Conservation (phyloP, 2,329 filamentous ascomycete species). For the Emericellopsis cladophorae region DNA sequence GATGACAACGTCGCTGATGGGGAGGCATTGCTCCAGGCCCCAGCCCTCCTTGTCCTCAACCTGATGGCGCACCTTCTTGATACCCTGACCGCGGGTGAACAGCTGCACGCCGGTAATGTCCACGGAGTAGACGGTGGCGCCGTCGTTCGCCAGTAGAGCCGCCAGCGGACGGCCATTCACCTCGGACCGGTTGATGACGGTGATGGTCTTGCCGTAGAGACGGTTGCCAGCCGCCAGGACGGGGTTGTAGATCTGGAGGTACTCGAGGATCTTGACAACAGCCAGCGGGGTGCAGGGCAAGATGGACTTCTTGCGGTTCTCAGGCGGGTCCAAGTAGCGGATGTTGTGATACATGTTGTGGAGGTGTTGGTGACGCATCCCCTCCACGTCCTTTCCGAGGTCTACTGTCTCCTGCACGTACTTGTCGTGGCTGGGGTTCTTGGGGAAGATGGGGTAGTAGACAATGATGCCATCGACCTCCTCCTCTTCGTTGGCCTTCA, state of each 20-base stretch:
- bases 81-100: conserved; percentile 80
- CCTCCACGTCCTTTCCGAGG: conserved; percentile 87
- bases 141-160: conserved; percentile 88
- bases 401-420: conserved; percentile 94
- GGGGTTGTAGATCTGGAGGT: conserved; percentile 92
- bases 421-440: conserved; percentile 73
- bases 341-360: conserved; percentile 99
- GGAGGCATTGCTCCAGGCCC: conserved; percentile 68
- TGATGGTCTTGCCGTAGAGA: conserved; percentile 86
- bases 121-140: conserved; percentile 88
- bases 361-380: conserved; percentile 83
- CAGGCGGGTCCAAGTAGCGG: conserved; percentile 74
- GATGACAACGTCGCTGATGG: conserved; percentile 87
- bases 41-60: conserved; percentile 73
- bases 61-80: conserved; percentile 76
- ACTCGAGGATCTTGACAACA: conserved; percentile 92
- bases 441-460: conserved; percentile 90
- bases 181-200: conserved; percentile 91
- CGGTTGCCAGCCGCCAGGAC: conserved; percentile 88
- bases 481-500: conserved; percentile 69
- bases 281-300: conserved; percentile 92
- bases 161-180: conserved; percentile 90
- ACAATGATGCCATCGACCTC: conserved; percentile 83
- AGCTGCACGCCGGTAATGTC: conserved; percentile 85
- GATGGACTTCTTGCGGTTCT: conserved; percentile 75